A percentile compares a stretch with the other conserved stretches of the same genome.
Evolutionary conservation across 257 asterid species (phyloP).

Genomic region (Rauvolfia tetraphylla): DNA sequence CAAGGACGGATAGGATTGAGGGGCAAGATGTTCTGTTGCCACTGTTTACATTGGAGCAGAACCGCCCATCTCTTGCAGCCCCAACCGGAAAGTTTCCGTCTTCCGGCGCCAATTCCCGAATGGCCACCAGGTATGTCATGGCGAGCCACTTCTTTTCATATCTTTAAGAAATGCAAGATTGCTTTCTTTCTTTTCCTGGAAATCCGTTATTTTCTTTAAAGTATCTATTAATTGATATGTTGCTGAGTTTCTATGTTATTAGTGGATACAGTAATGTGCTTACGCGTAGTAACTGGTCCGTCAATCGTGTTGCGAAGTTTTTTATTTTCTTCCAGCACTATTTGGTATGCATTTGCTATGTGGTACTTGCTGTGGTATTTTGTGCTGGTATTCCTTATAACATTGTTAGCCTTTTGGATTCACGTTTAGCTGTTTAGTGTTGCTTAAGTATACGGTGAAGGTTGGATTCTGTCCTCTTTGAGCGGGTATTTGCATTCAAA

Average conservation of each 20-base stretch:
- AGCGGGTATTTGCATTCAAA: neutral
- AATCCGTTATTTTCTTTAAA: neutral
- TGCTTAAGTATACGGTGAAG: neutral
- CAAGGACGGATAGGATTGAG: neutral
- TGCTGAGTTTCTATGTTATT: neutral
- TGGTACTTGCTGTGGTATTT: neutral
- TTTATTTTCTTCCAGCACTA: neutral
- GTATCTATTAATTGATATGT: neutral
- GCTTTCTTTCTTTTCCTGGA: too few relatives aligned
- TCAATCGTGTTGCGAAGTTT: neutral
- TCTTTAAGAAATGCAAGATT: neutral
- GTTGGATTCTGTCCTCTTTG: neutral
- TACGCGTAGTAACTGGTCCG: neutral
- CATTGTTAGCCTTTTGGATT: neutral
- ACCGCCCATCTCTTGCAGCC: conserved; percentile 34
- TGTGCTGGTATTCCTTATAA: neutral
- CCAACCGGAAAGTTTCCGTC: conserved; percentile 45
- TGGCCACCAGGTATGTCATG: conserved; percentile 65
- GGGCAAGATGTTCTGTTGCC: conserved; percentile 47
- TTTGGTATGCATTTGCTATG: neutral
- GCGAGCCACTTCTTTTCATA: neutral
- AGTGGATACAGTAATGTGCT: neutral
- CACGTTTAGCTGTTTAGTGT: neutral
- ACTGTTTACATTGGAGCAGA: conserved; percentile 55
- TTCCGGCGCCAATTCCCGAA: conserved; percentile 74